phyloP scores from a whole-genome alignment of 2,329 filamentous ascomycete genomes.

The Myriosclerotinia scirpicola region DNA sequence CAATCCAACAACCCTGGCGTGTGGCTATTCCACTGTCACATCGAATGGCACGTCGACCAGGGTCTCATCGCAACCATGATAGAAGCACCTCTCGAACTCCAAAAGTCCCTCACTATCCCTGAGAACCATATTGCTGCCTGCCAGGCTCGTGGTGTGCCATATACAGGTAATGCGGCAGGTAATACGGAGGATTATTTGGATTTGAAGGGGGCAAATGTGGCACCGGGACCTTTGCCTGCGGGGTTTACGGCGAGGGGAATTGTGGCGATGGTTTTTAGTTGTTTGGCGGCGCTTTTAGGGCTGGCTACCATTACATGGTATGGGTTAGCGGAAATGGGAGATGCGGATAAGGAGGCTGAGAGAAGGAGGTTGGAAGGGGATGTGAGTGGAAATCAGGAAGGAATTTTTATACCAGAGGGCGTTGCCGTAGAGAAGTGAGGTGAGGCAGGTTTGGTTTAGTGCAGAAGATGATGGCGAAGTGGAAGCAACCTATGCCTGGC shows the following conservation, averaged over 20 bases:
- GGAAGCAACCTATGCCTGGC: not conserved
- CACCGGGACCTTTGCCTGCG: conserved; percentile 34
- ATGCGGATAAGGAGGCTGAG: conserved; percentile 33
- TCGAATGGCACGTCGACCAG: conserved; percentile 72
- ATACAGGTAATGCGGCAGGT: conserved; percentile 70
- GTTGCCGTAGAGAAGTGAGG: not conserved
- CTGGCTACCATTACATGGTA: conserved; percentile 38
- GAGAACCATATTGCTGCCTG: conserved; percentile 59
- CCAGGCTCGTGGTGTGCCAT: conserved; percentile 50
- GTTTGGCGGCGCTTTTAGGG: conserved; percentile 36
- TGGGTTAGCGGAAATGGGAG: conserved; percentile 39
- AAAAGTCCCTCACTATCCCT: conserved; percentile 54
- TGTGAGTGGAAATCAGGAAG: not conserved
- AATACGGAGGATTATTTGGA: conserved; percentile 66
- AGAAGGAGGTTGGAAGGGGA: conserved; percentile 25
- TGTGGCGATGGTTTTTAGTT: conserved; percentile 39
- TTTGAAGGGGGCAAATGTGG: conserved; percentile 50
- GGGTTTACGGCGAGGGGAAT: conserved; percentile 40
- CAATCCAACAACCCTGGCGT: conserved; percentile 66
- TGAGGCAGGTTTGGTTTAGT: not conserved
- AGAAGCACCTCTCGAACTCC: conserved; percentile 39
- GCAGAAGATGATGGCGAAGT: not conserved
- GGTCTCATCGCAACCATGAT: conserved; percentile 64
- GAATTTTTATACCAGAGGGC: not conserved
- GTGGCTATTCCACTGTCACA: conserved; percentile 78